Evolutionary conservation across 1,284 basidiomycete genomes (phyloP).

Genomic region (Hemileia vastatrix): DNA sequence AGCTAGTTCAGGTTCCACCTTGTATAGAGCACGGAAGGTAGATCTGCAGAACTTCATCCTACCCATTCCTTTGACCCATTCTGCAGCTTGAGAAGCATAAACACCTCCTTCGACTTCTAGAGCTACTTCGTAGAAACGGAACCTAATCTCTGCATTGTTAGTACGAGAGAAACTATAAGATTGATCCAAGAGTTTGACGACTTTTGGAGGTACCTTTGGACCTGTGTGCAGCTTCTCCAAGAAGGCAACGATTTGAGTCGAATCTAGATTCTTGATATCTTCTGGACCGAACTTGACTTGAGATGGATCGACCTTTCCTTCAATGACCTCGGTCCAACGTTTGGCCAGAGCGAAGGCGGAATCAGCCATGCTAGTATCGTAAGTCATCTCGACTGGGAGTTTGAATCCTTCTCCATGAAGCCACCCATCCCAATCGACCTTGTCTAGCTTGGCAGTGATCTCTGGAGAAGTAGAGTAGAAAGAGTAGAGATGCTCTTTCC

Average conservation of each 20-base stretch:
- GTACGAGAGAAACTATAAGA: constrained; percentile 46
- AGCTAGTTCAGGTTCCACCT: constrained; percentile 58
- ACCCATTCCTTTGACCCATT: constrained; percentile 50
- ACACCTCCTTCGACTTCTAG: constrained; percentile 47
- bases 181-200: constrained; percentile 46
- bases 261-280: constrained; percentile 38
- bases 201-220: constrained; percentile 37
- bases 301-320: constrained; percentile 17
- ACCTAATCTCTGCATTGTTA: constrained; percentile 48
- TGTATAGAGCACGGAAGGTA: constrained; percentile 48
- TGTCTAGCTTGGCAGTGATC: constrained; percentile 60
- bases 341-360: constrained; percentile 50
- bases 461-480: constrained; percentile 57
- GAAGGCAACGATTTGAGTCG: constrained; percentile 48
- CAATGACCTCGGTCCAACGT: constrained; percentile 28
- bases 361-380: constrained; percentile 68
- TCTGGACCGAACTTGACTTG: constrained; percentile 25
- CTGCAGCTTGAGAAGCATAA: constrained; percentile 48
- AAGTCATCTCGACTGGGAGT: constrained; percentile 71
- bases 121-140: constrained; percentile 50
- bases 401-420: constrained; percentile 67
- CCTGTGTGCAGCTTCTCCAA: constrained; percentile 48
- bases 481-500: constrained; percentile 69
- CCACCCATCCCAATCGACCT: constrained; percentile 67
- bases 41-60: constrained; percentile 49